Evolutionary conservation across 139 green algal genomes (phyloP).

Genomic region (Raphidocelis subcapitata): DNA sequence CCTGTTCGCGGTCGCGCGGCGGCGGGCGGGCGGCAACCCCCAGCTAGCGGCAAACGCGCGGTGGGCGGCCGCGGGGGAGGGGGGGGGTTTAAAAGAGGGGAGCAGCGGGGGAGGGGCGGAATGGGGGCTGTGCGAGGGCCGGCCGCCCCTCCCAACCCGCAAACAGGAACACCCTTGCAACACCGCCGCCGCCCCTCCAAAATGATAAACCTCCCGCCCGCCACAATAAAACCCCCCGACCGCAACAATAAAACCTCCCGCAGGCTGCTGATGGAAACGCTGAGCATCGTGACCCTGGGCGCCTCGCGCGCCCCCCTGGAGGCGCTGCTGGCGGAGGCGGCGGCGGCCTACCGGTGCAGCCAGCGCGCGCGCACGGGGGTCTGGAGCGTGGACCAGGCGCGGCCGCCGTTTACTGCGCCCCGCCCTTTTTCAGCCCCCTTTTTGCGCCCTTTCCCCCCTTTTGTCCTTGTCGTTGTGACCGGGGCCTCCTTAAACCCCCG

Average conservation of each 20-base stretch:
- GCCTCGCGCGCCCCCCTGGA: conserved; percentile 13
- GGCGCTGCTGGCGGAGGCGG: conserved; percentile 35
- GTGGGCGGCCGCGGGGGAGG: background rate
- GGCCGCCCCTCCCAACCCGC: too few relatives aligned
- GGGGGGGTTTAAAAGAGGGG: too few relatives aligned
- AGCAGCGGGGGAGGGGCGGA: too few relatives aligned
- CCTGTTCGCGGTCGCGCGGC: conserved; percentile 27
- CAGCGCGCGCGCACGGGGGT: conserved; percentile 34
- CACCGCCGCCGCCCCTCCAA: too few relatives aligned
- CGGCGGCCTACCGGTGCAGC: conserved; percentile 45
- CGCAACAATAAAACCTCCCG: too few relatives aligned
- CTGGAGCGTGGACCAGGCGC: conserved; percentile 17
- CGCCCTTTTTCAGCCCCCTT: background rate
- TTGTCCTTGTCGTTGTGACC: too few relatives aligned
- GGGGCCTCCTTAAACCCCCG: too few relatives aligned
- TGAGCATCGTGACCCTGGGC: conserved; percentile 24
- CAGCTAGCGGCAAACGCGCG: conserved; percentile 28
- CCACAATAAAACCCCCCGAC: too few relatives aligned
- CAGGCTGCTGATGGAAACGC: conserved; percentile 35
- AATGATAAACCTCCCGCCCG: too few relatives aligned
- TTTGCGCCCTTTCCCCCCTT: background rate
- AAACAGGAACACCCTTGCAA: too few relatives aligned
- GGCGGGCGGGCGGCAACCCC: conserved; percentile 25
- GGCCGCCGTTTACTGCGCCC: too few relatives aligned
- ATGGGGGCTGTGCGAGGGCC: too few relatives aligned